phyloP scores from a whole-genome alignment of 768 basidiomycete genomes.

The Amanita thiersii region DNA sequence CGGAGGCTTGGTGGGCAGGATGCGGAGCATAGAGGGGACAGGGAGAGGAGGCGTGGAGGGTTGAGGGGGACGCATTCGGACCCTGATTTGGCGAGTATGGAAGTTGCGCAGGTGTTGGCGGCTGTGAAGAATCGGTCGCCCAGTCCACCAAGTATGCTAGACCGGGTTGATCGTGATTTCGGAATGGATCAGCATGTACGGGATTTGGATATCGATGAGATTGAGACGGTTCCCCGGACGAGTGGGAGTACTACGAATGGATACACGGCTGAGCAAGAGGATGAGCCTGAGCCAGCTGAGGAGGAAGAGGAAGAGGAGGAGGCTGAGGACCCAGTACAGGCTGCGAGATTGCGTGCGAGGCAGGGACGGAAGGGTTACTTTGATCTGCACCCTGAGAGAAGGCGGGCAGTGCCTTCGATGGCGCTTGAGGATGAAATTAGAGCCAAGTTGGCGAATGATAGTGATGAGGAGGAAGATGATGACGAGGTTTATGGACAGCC shows the following conservation, averaged over 20 bases:
- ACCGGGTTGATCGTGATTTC: conserved; percentile 27
- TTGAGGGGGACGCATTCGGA: conserved; percentile 29
- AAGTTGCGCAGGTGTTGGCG: conserved; percentile 66
- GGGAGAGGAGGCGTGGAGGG: conserved; percentile 30
- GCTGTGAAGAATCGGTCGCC: conserved; percentile 34
- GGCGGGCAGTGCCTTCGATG: conserved; percentile 22
- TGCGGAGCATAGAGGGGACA: conserved; percentile 22
- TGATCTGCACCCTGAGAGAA: conserved; percentile 70
- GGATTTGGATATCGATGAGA: conserved; percentile 43
- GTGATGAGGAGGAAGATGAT: conserved; percentile 23
- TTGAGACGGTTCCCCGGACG: conserved; percentile 36
- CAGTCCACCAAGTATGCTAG: conserved; percentile 26
- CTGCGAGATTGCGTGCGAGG: conserved; percentile 23
- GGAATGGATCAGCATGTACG: conserved; percentile 26
- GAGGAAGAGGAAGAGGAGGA: conserved; percentile 19
- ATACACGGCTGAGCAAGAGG: conserved; percentile 18
- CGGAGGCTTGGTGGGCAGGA: conserved; percentile 52
- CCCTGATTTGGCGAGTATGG: conserved; percentile 65
- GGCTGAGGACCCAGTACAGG: conserved; percentile 14
- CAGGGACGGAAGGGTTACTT: conserved; percentile 61
- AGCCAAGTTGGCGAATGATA: conserved; percentile 28
- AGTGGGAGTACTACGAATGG: conserved; percentile 16
- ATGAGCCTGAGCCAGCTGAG: conserved; percentile 17
- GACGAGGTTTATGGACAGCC: conserved; percentile 10
- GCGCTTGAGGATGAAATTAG: conserved; percentile 29